Evolutionary conservation across 2,329 filamentous ascomycete genomes (phyloP).

Genomic region (Penicillium hesseltinei): DNA sequence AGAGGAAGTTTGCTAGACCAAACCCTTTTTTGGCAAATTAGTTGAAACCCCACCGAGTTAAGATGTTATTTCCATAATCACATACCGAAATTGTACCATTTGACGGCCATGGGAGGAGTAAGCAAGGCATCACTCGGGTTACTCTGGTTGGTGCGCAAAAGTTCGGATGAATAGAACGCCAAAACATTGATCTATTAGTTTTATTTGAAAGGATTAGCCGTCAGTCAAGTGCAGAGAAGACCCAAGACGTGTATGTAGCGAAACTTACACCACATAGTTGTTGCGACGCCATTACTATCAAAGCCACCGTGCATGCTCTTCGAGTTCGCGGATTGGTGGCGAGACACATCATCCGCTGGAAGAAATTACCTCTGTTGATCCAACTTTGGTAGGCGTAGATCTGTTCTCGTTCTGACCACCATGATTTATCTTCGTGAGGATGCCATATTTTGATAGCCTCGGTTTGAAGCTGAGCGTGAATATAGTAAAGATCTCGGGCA

Average conservation of each 20-base stretch:
- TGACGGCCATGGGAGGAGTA: not conserved
- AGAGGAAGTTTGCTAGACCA: not conserved
- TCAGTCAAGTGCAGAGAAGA: not conserved
- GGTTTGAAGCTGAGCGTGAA: constrained; percentile 21
- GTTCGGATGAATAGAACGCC: not conserved
- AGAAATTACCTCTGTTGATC: not conserved
- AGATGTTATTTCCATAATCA: not conserved
- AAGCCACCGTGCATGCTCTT: not conserved
- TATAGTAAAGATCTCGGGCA: constrained; percentile 30
- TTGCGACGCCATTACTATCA: not conserved
- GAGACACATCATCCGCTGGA: not conserved
- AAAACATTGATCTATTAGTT: not conserved
- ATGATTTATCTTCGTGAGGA: not conserved
- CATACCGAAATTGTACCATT: constrained; percentile 1
- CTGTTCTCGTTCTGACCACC: not conserved
- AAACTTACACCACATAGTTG: constrained; percentile 1
- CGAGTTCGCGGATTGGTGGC: not conserved
- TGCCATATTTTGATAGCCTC: not conserved
- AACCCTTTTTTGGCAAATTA: not conserved
- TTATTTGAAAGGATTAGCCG: not conserved
- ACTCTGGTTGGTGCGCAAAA: not conserved
- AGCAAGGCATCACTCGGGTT: not conserved
- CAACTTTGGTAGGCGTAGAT: not conserved
- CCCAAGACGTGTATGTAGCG: not conserved
- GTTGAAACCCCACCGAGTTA: not conserved